Base-by-base conservation (phyloP, 2,329 filamentous ascomycete genomes). In the Cercospora canescens region DNA sequence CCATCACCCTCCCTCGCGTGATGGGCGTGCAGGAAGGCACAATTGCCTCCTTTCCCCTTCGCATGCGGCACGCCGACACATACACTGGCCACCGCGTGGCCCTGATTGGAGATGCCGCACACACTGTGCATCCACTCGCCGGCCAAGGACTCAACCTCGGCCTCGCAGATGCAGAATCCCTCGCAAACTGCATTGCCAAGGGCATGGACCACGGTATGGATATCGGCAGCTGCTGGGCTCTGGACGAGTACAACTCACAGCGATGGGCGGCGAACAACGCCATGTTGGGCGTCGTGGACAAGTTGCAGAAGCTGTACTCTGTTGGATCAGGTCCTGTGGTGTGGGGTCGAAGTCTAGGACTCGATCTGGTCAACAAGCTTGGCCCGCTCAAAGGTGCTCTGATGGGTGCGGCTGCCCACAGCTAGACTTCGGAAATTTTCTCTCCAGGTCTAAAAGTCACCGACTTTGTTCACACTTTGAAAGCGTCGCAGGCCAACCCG, bases 61-160 rank as follows among this genome's bases (percentile, higher is more conserved):
- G 91, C 75, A 85, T 98, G 82, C 89, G 94, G 30, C 95, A 99
- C 77, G 94, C 94, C n/a, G 92, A 96, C 75, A 93, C 92, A 1
- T 99, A 99, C 76, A 91, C 92, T 48, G 91, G 89, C 41, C 93
- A 97, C 74, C 90, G 95, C n/a, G 84, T 97, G 8, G 95, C 94
- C 0, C 86, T 99, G 1, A 88, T 99, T 37, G 95, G 95, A 67
- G 95, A 99, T 71, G 95, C 95, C 1, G 95, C 95, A 7, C 95
- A 99, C 78, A 96, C 94, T 1, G 89, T 97, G 70, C 95, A 99
- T 78, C 95, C 95, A 0, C 88, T 99, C 4, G 95, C 93, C 1
- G 95, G 95, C 0, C 95, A 98, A 79, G 95, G 95, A 1, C 84
- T 99, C 14, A 99, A 99, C 76, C 91, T 96, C 73, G 95, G 95